Conservation (phyloP, 345 rosid genomes). For the Hibiscus syriacus region DNA sequence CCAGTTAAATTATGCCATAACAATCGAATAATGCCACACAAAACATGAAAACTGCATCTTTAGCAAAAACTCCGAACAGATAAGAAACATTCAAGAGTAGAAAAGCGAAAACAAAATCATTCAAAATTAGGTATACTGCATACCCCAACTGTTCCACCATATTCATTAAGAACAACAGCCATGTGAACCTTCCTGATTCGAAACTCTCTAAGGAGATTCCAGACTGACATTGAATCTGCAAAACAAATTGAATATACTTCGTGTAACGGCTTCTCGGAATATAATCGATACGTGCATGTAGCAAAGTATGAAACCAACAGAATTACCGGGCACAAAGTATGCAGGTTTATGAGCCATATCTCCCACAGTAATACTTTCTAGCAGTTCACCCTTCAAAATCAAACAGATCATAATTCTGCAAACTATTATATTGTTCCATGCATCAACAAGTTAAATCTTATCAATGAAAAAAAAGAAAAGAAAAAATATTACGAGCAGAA, state of each 20-base stretch:
- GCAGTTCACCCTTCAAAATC: constrained; percentile 91
- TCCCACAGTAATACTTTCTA: constrained; percentile 74
- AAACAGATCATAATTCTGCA: constrained; percentile 43
- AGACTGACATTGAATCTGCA: constrained; percentile 61
- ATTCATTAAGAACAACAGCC: constrained; percentile 98
- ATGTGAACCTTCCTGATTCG: constrained; percentile 98
- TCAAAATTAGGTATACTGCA: constrained; percentile 17
- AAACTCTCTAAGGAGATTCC: constrained; percentile 99
- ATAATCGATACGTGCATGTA: not conserved
- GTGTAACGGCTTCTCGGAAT: not conserved
- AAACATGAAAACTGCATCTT: not conserved
- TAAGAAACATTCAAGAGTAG: not conserved
- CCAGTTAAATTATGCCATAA: not conserved
- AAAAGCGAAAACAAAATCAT: not conserved
- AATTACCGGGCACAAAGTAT: constrained; percentile 60
- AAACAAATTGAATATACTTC: not conserved
- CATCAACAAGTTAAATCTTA: constrained; percentile 24
- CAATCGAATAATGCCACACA: not conserved
- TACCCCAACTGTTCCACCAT: constrained; percentile 99
- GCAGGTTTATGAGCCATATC: constrained; percentile 99
- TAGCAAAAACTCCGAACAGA: not conserved
- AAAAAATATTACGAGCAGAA: constrained; percentile 18
- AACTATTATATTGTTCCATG: constrained; percentile 31
- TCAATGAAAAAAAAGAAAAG: constrained; percentile 3
- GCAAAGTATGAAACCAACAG: not conserved